These are phyloP conservation scores for Oehlia diaphana DNA, from an alignment of 192 early-diverging fungal genomes.

Conservation along the genomic window DNA sequence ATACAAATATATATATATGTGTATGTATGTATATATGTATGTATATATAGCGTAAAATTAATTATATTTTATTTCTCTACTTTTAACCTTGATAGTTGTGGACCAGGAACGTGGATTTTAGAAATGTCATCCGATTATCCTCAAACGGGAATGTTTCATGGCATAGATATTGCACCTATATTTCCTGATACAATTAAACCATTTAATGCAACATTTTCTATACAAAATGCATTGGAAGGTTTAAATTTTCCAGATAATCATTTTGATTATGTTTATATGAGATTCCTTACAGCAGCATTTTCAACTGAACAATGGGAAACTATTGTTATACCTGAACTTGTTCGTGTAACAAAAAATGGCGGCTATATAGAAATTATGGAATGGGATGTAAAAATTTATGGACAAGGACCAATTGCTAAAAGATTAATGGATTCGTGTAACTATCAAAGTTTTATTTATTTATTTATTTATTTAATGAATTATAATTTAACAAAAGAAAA, in stretches of 20 bases:
- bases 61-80: too few species aligned
- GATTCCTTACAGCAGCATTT: not conserved
- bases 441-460: not conserved
- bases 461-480: too few species aligned
- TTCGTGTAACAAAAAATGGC: slow-evolving; percentile 18
- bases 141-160: not conserved
- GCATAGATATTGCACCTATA: not conserved
- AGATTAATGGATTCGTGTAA: not conserved
- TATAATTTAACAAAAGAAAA: too few species aligned
- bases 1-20: too few species aligned
- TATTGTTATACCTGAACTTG: not conserved
- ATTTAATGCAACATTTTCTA: slow-evolving; percentile 35
- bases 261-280: not conserved
- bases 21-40: too few species aligned
- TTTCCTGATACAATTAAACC: slow-evolving; percentile 16
- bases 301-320: not conserved
- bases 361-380: slow-evolving; percentile 32
- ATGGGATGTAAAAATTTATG: slow-evolving; percentile 3
- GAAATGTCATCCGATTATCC: not conserved
- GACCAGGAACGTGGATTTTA: not conserved
- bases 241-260: not conserved
- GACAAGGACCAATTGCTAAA: not conserved
- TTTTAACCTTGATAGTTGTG: not conserved
- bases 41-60: too few species aligned
- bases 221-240: slow-evolving; percentile 33